A percentile compares a stretch with the other conserved stretches of the same genome.
Evolutionary conservation across 306 rosid species (phyloP).

Genomic region (Lathyrus aphaca): DNA sequence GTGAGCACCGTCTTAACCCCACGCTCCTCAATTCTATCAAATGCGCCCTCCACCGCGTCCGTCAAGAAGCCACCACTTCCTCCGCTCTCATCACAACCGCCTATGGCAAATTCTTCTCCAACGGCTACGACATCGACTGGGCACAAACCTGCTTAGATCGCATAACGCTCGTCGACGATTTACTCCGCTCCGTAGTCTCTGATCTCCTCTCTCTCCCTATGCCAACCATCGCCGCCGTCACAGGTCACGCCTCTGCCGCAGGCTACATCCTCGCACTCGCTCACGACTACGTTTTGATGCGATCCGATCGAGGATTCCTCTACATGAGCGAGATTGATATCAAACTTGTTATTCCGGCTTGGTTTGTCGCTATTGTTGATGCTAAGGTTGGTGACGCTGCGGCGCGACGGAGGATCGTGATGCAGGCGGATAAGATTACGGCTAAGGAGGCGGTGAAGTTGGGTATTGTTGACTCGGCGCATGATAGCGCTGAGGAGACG

Average conservation of each 20-base stretch:
- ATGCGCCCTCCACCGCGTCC: conserved; percentile 57
- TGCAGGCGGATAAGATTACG: conserved; percentile 65
- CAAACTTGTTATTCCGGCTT: conserved; percentile 50
- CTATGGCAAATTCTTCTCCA: conserved; percentile 84
- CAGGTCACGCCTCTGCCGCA: conserved; percentile 84
- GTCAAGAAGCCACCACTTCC: conserved; percentile 50
- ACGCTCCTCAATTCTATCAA: conserved; percentile 58
- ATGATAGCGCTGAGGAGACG: conserved; percentile 58
- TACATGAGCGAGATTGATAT: conserved; percentile 93
- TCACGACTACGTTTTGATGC: conserved; percentile 76
- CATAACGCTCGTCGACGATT: conserved; percentile 30
- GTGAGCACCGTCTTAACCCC: conserved; percentile 77
- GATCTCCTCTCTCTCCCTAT: conserved; percentile 70
- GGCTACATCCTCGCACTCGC: conserved; percentile 67
- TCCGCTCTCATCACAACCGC: conserved; percentile 84
- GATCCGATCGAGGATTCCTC: conserved; percentile 71
- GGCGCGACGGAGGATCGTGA: conserved; percentile 56
- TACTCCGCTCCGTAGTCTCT: conserved; percentile 50
- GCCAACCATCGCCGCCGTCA: conserved; percentile 80
- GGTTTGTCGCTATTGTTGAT: conserved; percentile 58
- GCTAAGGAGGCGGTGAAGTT: conserved; percentile 59
- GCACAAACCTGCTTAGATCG: conserved; percentile 37
- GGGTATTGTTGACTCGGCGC: conserved; percentile 67
- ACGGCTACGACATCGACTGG: conserved; percentile 82
- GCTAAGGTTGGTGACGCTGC: conserved; percentile 56